phyloP scores from a whole-genome alignment of 148 eudicot genomes.

The Fagopyrum homotropicum region DNA sequence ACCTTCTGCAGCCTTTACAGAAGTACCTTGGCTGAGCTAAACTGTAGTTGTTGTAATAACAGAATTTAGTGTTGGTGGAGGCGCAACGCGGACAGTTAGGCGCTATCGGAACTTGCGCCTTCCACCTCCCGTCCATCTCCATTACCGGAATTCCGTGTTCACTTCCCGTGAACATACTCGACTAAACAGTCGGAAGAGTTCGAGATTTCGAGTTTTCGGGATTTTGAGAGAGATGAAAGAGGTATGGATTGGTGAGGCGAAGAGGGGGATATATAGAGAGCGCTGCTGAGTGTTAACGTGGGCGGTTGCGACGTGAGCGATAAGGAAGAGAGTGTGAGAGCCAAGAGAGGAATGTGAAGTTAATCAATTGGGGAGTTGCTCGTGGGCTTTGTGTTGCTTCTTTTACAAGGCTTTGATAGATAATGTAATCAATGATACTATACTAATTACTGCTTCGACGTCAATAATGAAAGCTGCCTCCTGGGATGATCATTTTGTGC shows the following conservation, averaged over 20 bases:
- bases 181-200: not conserved
- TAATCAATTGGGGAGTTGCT: not conserved
- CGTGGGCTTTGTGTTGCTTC: not conserved
- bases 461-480: conserved; percentile 1
- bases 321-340: not conserved
- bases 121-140: not conserved
- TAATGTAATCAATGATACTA: not conserved
- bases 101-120: not conserved
- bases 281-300: not conserved
- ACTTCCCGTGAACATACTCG: not conserved
- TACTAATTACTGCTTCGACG: not conserved
- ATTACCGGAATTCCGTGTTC: not conserved
- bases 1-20: conserved; percentile 1
- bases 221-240: not conserved
- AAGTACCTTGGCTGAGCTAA: conserved; percentile 1
- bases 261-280: not conserved
- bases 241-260: not conserved
- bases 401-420: not conserved
- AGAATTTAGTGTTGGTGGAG: not conserved
- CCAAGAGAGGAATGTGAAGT: not conserved
- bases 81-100: conserved; percentile 7
- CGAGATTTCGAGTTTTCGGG: not conserved
- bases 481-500: not conserved
- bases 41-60: conserved; percentile 1
- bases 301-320: conserved; percentile 11